These are phyloP conservation scores for Cetraspora pellucida DNA, from an alignment of 192 early-diverging fungal genomes.

Conservation along the genomic window DNA sequence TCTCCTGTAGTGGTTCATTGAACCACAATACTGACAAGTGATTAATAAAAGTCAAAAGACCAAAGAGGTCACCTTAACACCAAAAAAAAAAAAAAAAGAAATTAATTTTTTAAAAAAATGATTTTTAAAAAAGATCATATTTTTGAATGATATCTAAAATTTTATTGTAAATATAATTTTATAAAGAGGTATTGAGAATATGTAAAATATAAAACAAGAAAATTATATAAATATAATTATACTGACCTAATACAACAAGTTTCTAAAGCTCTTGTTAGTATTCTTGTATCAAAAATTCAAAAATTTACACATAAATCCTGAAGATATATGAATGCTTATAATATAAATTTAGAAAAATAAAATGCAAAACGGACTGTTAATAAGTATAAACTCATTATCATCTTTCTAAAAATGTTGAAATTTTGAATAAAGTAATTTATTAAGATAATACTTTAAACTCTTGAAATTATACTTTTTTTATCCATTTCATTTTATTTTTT, in stretches of 20 bases:
- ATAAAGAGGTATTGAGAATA: slow-evolving; percentile 21
- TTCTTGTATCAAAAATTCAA: slow-evolving; percentile 6
- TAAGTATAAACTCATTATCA: slow-evolving; percentile 16
- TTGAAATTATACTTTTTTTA: no score
- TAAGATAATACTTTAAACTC: no score
- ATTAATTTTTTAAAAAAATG: no score
- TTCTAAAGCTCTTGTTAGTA: not conserved
- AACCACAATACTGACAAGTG: no score
- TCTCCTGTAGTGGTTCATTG: no score
- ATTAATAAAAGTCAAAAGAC: no score
- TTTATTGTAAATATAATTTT: slow-evolving; percentile 26
- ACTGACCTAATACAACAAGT: slow-evolving; percentile 2
- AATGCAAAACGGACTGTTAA: slow-evolving; percentile 9
- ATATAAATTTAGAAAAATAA: slow-evolving; percentile 11
- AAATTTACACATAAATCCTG: slow-evolving; percentile 25
- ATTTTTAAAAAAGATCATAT: no score
- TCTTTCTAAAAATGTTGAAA: slow-evolving; percentile 3
- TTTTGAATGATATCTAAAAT: slow-evolving; percentile 22
- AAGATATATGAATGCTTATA: slow-evolving; percentile 30
- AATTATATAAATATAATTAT: slow-evolving; percentile 10
- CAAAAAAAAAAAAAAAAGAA: no score
- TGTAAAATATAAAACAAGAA: slow-evolving; percentile 26
- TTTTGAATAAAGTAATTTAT: no score
- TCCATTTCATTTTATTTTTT: no score
- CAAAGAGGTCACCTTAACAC: no score